phyloP scores from a whole-genome alignment of 257 asterid genomes.

The Solanum clarkiae region DNA sequence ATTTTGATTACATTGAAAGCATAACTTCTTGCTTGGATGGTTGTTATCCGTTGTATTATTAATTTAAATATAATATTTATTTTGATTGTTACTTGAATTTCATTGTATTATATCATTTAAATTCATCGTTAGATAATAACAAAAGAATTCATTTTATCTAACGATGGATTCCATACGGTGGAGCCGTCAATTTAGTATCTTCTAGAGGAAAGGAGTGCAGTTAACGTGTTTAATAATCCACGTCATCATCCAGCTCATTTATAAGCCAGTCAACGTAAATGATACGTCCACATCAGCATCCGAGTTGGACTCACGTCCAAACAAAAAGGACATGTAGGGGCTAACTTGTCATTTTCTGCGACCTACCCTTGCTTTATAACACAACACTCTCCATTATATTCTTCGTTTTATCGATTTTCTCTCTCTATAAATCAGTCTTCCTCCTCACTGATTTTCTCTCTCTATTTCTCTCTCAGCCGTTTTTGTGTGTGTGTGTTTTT shows the following conservation, averaged over 20 bases:
- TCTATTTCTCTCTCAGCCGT: neutral
- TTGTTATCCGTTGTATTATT: no score
- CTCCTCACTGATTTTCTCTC: neutral
- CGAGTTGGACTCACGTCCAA: neutral
- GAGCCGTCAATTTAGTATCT: no score
- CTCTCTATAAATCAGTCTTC: neutral
- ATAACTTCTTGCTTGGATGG: no score
- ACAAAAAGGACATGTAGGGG: neutral
- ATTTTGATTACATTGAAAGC: no score
- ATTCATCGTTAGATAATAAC: no score
- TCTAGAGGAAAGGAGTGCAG: neutral
- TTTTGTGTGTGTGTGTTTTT: neutral
- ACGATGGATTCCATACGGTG: no score
- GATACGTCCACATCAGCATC: neutral
- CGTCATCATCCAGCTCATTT: neutral
- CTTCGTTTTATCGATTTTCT: neutral
- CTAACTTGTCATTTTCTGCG: neutral
- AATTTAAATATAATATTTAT: no score
- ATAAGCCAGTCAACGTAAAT: slow-evolving; percentile 4
- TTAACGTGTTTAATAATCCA: neutral
- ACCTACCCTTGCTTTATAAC: neutral
- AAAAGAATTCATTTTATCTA: no score
- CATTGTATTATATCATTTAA: no score
- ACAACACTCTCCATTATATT: neutral
- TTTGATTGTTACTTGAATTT: no score